Evolutionary conservation across 129 eudicot species (phyloP), one percentile per base, ranked within the genome.

Genomic region (Deinandra increscens): DNA sequence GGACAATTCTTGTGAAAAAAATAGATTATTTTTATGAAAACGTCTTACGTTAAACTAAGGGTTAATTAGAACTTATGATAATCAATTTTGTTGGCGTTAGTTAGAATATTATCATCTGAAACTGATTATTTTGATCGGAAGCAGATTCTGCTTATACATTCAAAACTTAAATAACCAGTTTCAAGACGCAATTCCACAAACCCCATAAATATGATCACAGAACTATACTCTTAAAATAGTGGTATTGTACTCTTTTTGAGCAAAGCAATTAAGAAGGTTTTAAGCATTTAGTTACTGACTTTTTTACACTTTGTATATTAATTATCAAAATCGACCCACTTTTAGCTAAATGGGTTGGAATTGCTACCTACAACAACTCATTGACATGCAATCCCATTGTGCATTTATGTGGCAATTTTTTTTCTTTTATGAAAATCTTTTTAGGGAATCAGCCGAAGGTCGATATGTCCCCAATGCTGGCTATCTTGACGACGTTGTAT

Each of bases 381-480:
- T n/a, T n/a, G n/a, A 31, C 6, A 20, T 39, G 60, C 43, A 26
- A 14, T 33, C 18, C 5, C 36, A 45, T 37, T n/a, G n/a, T n/a
- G 7, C 59, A 56, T 51, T 65, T 46, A 42, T 20, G 51, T 1
- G 62, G 8, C 4, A 50, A 31, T 8, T 15, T 12, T 13, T 18
- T 9, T 23, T 70, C 12, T 18, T 3, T 18, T 26, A 26, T 26
- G 31, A 17, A 53, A 64, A 18, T 18, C 59, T 64, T 68, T 29
- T 43, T 80, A 93, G 99, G 99, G 99, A 85, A 76, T 93, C 93
- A 15, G 97, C 81, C 56, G 99, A 93, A 74, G 85, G 84, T 77
- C 86, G 86, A 68, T 78, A 70, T 65, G 90, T 93, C 17, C 99
- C 99, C 8, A 93, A 93, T 66, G 90, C 81, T 68, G 99, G 99